Conservation (phyloP, 345 rosid genomes). For the Bruguiera sexangula region DNA sequence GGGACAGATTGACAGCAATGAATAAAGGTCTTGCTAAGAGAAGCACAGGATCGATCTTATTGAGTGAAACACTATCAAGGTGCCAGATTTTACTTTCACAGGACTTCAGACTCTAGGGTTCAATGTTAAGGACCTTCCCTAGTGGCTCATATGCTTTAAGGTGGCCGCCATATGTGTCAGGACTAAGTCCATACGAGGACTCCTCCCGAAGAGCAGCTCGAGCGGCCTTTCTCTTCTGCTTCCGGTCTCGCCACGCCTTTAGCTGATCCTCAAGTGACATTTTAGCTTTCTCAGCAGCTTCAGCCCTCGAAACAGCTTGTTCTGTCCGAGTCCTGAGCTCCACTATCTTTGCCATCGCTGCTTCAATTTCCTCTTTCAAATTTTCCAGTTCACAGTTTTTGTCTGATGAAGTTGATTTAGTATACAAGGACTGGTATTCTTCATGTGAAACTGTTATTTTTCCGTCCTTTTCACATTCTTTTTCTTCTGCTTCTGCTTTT, state of each 20-base stretch:
- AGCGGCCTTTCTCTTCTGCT: slow-evolving; percentile 46
- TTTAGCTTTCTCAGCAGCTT: slow-evolving; percentile 52
- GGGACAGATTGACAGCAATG: neutral
- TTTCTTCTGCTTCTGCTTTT: neutral
- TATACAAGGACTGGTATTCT: slow-evolving; percentile 31
- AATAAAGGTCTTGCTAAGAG: neutral
- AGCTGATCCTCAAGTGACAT: slow-evolving; percentile 36
- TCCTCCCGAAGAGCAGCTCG: slow-evolving; percentile 40
- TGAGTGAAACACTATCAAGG: neutral
- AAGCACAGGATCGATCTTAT: neutral
- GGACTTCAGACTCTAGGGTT: slow-evolving; percentile 23
- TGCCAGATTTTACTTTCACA: neutral
- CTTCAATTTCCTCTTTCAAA: slow-evolving; percentile 40
- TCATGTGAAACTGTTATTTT: slow-evolving; percentile 24
- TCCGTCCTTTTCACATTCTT: slow-evolving; percentile 6
- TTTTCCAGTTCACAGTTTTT: slow-evolving; percentile 19
- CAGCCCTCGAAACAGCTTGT: slow-evolving; percentile 48
- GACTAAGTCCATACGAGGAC: slow-evolving; percentile 19
- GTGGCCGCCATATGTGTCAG: slow-evolving; percentile 12
- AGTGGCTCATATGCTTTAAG: slow-evolving; percentile 33
- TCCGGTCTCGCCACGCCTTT: slow-evolving; percentile 38
- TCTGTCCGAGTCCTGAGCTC: slow-evolving; percentile 48
- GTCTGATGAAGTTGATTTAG: neutral
- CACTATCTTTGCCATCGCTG: slow-evolving; percentile 26
- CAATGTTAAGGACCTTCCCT: slow-evolving; percentile 49